Evolutionary conservation across 106 monocot genomes (phyloP).

Genomic region (Cymbidium sinense): DNA sequence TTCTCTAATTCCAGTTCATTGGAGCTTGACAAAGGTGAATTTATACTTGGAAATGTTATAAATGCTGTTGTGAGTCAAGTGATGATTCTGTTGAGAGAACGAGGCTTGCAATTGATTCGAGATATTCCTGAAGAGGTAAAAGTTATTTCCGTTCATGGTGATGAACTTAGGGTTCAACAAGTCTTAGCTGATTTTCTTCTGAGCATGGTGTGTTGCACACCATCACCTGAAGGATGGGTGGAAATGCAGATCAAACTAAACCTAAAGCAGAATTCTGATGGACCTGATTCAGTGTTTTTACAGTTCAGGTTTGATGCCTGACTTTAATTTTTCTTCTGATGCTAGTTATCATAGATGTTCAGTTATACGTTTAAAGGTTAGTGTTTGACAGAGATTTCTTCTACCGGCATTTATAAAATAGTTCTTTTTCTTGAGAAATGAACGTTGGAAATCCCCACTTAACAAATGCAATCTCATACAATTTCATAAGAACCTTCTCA

Average conservation of each 20-base stretch:
- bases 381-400: background rate
- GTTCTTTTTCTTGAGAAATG: background rate
- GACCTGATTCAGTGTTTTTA: constrained; percentile 41
- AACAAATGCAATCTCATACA: background rate
- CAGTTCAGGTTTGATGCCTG: constrained; percentile 59
- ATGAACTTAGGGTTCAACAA: constrained; percentile 88
- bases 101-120: constrained; percentile 69
- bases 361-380: background rate
- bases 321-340: background rate
- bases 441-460: background rate
- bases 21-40: constrained; percentile 60
- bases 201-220: constrained; percentile 72
- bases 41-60: constrained; percentile 62
- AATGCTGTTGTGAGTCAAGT: constrained; percentile 93
- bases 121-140: constrained; percentile 96
- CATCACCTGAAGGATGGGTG: constrained; percentile 79
- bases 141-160: constrained; percentile 56
- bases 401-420: background rate
- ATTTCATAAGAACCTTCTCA: background rate
- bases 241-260: constrained; percentile 76
- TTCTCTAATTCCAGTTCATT: constrained; percentile 45
- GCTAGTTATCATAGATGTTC: background rate
- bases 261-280: constrained; percentile 53
- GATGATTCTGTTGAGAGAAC: constrained; percentile 83
- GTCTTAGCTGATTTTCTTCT: constrained; percentile 72